Base-by-base conservation (phyloP, 176 grass and related monocot genomes). In the Aegilops bicornis region DNA sequence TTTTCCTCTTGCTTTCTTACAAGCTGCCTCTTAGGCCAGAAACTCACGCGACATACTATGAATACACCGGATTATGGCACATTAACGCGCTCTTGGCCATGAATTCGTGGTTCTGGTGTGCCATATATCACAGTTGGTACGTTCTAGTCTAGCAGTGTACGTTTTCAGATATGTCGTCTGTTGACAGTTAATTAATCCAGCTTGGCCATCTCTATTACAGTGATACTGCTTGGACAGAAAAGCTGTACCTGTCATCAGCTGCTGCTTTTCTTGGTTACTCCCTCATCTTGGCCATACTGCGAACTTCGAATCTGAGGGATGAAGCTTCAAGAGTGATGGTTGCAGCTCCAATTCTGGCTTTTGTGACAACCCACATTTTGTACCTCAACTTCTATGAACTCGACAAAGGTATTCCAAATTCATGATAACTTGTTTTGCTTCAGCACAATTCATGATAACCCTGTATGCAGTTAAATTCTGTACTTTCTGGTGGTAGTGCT, bases 21-120 rank as follows among this genome's bases (percentile, higher is more conserved):
- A 99, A 93, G 77, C 86, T 99, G 5, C 92, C 92, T 79, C 85
- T 91, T 76, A 94, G 83, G 69, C 94, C 94, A 3, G 86, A 92
- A 71, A 94, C 81, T 82, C 87, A 82, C 0, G 91, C 73, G 66
- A 92, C 97, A 13, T 99, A 91, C 78, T 99, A 99, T 32, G 97
- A 99, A 19, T 99, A 93, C 43, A 97, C 97, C 77, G 83, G 92
- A 36, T 63, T 97, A 8, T 96, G 92, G 94, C 97, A 99, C 69
- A 89, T 99, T 35, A 94, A 94, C 60, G 92, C 92, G 27, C 83
- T 97, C 45, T 84, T 97, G 76, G 81, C 94, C 42, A 93, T 97
- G 94, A 96, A 97, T 94, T 91, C 94, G 1, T 96, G 97, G 97
- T 96, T 94, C 72, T 99, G 94, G 97, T 88, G 90, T 86, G 89